Conservation (phyloP, 1,139 yeast species). For the Suhomyces anneliseae region DNA sequence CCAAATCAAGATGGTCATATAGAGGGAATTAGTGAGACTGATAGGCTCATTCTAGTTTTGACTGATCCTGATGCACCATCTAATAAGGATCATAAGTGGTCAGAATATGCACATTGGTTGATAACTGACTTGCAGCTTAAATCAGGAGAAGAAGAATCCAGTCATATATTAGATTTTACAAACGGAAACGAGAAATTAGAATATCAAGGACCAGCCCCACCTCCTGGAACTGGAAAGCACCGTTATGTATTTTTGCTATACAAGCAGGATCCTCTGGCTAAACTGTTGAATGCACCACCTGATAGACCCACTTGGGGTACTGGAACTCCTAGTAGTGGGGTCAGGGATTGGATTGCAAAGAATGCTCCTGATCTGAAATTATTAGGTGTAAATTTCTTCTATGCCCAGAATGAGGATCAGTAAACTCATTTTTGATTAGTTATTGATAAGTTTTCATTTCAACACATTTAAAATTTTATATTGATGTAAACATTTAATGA, state of each 20-base stretch:
- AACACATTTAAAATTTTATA: no score
- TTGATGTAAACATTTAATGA: no score
- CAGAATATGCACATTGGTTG: slow-evolving; percentile 81
- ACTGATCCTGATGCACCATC: slow-evolving; percentile 97
- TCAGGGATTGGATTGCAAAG: slow-evolving; percentile 66
- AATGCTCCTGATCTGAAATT: slow-evolving; percentile 61
- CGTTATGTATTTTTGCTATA: slow-evolving; percentile 75
- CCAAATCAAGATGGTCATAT: slow-evolving; percentile 33
- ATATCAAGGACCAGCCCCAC: slow-evolving; percentile 84
- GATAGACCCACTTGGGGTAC: slow-evolving; percentile 88
- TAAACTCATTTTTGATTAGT: background rate
- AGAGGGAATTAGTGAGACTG: slow-evolving; percentile 44
- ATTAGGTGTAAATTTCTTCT: slow-evolving; percentile 76
- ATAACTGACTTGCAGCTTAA: slow-evolving; percentile 59
- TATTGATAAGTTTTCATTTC: no score
- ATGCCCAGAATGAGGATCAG: slow-evolving; percentile 57
- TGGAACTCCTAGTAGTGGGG: slow-evolving; percentile 72
- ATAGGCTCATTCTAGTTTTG: slow-evolving; percentile 67
- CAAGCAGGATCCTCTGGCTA: slow-evolving; percentile 54
- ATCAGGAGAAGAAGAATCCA: slow-evolving; percentile 32
- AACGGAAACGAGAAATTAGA: slow-evolving; percentile 38
- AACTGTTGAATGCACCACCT: slow-evolving; percentile 39
- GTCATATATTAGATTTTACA: slow-evolving; percentile 34
- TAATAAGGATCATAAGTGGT: slow-evolving; percentile 78
- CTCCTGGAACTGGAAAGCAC: slow-evolving; percentile 78